Percentiles rank a stretch among this genome's conserved stretches.
Conservation (phyloP, 257 asterid genomes). For the Agastache rugosa region DNA sequence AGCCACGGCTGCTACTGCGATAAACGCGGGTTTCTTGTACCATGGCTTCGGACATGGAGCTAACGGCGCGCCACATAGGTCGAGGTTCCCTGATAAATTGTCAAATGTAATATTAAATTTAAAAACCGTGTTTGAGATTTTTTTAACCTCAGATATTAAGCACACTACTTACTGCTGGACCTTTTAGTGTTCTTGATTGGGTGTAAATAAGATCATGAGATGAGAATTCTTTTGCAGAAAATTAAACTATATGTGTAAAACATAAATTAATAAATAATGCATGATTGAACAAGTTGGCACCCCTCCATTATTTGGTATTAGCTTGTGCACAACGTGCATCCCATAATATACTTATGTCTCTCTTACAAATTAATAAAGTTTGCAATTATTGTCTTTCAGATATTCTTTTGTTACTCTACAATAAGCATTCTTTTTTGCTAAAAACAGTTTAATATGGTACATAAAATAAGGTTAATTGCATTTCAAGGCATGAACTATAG, state of each 20-base stretch:
- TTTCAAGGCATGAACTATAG: too few relatives aligned
- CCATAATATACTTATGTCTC: neutral
- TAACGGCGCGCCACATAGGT: constrained; percentile 67
- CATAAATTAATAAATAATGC: neutral
- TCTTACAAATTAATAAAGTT: neutral
- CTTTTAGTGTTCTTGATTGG: neutral
- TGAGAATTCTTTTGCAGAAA: neutral
- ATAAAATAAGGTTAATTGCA: too few relatives aligned
- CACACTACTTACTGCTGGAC: too few relatives aligned
- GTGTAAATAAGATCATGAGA: neutral
- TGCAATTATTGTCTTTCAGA: constrained; percentile 6
- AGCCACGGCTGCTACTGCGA: constrained; percentile 38
- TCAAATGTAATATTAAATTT: neutral
- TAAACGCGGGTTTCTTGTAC: constrained; percentile 36
- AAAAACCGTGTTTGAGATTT: too few relatives aligned
- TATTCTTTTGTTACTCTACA: neutral
- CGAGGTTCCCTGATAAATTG: constrained; percentile 59
- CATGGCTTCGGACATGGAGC: constrained; percentile 49
- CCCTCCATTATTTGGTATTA: constrained; percentile 11
- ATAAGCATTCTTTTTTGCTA: too few relatives aligned
- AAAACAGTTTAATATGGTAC: too few relatives aligned
- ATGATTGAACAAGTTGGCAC: constrained; percentile 30
- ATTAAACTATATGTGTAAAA: neutral
- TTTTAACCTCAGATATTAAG: too few relatives aligned
- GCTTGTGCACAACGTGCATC: constrained; percentile 36